Percentiles rank a stretch among this genome's conserved stretches.
Conservation (phyloP, 345 rosid genomes). For the Eucalyptus cladocalyx region DNA sequence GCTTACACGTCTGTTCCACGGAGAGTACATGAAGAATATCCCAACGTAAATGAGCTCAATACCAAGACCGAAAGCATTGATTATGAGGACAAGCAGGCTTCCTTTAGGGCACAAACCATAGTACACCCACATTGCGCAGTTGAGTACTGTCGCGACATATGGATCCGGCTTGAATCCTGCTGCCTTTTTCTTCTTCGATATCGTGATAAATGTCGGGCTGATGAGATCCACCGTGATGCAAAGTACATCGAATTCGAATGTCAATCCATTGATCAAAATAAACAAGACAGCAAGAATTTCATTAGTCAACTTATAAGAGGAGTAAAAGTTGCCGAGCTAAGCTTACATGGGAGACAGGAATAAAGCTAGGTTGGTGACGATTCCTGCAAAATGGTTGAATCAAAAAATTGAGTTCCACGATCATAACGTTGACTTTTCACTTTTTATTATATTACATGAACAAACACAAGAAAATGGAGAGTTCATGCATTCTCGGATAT, state of each 20-base stretch:
- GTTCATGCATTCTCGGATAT: background rate
- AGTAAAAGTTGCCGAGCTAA: background rate
- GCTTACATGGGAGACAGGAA: constrained; percentile 70
- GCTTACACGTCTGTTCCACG: constrained; percentile 17
- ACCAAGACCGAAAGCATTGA: too few species aligned
- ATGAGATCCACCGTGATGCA: too few species aligned
- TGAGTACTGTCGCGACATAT: constrained; percentile 57
- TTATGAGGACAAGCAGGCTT: too few species aligned
- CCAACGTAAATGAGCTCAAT: background rate
- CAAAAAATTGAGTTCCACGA: background rate
- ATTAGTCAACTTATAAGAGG: background rate
- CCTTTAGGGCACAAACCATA: too few species aligned
- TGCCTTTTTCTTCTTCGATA: constrained; percentile 35
- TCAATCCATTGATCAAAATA: too few species aligned
- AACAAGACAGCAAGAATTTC: too few species aligned
- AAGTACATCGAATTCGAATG: too few species aligned
- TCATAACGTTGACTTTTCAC: background rate
- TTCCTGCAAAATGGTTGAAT: constrained; percentile 21
- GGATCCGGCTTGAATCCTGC: constrained; percentile 60
- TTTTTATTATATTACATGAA: too few species aligned
- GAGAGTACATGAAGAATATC: constrained; percentile 36
- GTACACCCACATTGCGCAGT: too few species aligned
- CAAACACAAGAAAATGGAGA: too few species aligned
- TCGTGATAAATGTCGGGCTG: background rate
- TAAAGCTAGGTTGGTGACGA: constrained; percentile 38